Conservation (phyloP, 352 stramenopile species). For the Phytophthora quininea region DNA sequence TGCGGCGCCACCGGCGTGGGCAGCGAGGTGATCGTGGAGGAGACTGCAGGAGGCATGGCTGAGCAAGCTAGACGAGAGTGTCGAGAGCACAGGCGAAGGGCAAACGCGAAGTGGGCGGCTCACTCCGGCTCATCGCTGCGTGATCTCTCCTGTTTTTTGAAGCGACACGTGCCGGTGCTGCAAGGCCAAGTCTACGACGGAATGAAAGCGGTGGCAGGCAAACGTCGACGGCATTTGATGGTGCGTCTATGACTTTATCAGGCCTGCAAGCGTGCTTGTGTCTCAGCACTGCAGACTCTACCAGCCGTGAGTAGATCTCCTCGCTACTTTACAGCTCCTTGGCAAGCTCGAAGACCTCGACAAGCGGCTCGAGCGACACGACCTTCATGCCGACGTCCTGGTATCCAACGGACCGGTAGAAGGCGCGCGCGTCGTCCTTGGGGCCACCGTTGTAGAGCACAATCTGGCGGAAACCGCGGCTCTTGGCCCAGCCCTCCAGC, state of each 20-base stretch:
- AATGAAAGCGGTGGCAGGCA: conserved; percentile 1
- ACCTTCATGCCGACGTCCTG: conserved; percentile 24
- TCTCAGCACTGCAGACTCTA: no score
- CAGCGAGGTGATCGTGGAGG: conserved; percentile 1
- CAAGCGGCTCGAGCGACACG: conserved; percentile 37
- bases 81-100: conserved; percentile 1
- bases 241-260: no score
- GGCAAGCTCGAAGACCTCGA: conserved; percentile 39
- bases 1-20: neutral
- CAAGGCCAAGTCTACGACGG: neutral
- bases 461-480: conserved; percentile 36
- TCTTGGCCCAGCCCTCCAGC: conserved; percentile 46
- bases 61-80: neutral
- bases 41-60: conserved; percentile 17
- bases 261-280: no score
- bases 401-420: conserved; percentile 48
- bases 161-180: conserved; percentile 9
- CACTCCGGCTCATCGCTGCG: neutral
- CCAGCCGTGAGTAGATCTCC: no score
- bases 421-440: conserved; percentile 39
- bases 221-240: neutral
- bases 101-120: conserved; percentile 18
- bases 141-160: conserved; percentile 1
- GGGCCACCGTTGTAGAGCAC: conserved; percentile 42
- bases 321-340: conserved; percentile 35